A percentile compares a stretch with the other conserved stretches of the same genome.
Conservation (phyloP, 768 basidiomycete species). For the Leccinum imitatum region DNA sequence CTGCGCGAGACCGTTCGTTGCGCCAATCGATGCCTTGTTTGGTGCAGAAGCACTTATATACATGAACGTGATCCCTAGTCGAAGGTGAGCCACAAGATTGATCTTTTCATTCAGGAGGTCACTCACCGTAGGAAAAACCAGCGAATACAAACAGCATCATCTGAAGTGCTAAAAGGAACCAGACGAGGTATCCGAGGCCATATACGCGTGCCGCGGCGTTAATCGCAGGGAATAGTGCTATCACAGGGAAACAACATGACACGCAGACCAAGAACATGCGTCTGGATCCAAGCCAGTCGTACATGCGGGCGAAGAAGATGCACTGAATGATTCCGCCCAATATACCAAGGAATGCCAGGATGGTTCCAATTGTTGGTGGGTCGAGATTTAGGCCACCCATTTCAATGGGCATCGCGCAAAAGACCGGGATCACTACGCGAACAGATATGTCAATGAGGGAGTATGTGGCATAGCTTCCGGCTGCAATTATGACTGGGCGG, state of each 20-base stretch:
- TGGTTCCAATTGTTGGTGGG: constrained; percentile 32
- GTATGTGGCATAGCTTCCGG: constrained; percentile 58
- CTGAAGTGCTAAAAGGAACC: constrained; percentile 51
- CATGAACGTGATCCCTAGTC: constrained; percentile 64
- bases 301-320: constrained; percentile 56
- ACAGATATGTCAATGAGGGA: constrained; percentile 65
- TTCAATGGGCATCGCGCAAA: constrained; percentile 31
- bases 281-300: constrained; percentile 59
- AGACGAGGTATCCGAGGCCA: constrained; percentile 46
- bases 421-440: constrained; percentile 42
- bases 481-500: constrained; percentile 53
- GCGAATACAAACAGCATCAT: constrained; percentile 43
- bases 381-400: constrained; percentile 29
- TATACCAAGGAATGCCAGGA: constrained; percentile 27
- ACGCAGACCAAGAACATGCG: constrained; percentile 52
- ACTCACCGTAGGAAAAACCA: constrained; percentile 56
- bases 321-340: constrained; percentile 50
- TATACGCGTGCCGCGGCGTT: constrained; percentile 35
- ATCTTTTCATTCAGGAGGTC: not conserved
- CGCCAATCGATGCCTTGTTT: constrained; percentile 67
- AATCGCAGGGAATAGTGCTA: constrained; percentile 43
- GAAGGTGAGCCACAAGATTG: not conserved
- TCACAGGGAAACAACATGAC: constrained; percentile 45
- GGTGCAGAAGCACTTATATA: constrained; percentile 65
- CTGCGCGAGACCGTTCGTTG: constrained; percentile 60